These are phyloP conservation scores for Entonaema liquescens DNA, from an alignment of 495 filamentous ascomycete species.

Conservation along the genomic window DNA sequence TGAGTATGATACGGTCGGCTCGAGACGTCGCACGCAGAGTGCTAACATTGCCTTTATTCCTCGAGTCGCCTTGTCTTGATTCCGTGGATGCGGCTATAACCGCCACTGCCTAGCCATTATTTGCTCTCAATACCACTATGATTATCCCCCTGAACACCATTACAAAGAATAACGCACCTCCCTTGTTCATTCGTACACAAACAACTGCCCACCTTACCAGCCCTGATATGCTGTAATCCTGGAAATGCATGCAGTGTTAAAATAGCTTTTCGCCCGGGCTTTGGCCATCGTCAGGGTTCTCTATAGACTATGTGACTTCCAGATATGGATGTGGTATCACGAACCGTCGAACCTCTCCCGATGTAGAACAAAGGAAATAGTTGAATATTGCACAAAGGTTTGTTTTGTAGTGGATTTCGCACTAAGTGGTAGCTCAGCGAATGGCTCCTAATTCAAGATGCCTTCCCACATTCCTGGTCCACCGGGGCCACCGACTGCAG, in stretches of 20 bases:
- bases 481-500: conserved; percentile 52
- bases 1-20: conserved; percentile 24
- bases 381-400: conserved; percentile 48
- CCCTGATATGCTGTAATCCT: conserved; percentile 44
- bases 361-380: conserved; percentile 45
- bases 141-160: conserved; percentile 41
- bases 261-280: conserved; percentile 41
- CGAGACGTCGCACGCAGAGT: conserved; percentile 26
- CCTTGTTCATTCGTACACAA: conserved; percentile 45
- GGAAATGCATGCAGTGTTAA: conserved; percentile 46
- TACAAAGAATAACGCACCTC: conserved; percentile 32
- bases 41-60: conserved; percentile 25
- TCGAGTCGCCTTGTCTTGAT: conserved; percentile 21
- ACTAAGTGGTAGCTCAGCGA: conserved; percentile 7
- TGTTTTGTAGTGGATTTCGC: conserved; percentile 25
- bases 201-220: conserved; percentile 40
- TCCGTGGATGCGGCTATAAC: conserved; percentile 9
- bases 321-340: conserved; percentile 45
- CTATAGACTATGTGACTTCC: conserved; percentile 45
- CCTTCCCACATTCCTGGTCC: conserved; percentile 70
- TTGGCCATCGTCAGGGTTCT: conserved; percentile 39
- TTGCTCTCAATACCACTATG: conserved; percentile 30
- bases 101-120: conserved; percentile 27
- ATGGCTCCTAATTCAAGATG: conserved; percentile 54
- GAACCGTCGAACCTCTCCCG: conserved; percentile 38